Evolutionary conservation across 2,329 filamentous ascomycete genomes (phyloP), one percentile per base, ranked within the genome.

Genomic region (Coleophoma cylindrospora): DNA sequence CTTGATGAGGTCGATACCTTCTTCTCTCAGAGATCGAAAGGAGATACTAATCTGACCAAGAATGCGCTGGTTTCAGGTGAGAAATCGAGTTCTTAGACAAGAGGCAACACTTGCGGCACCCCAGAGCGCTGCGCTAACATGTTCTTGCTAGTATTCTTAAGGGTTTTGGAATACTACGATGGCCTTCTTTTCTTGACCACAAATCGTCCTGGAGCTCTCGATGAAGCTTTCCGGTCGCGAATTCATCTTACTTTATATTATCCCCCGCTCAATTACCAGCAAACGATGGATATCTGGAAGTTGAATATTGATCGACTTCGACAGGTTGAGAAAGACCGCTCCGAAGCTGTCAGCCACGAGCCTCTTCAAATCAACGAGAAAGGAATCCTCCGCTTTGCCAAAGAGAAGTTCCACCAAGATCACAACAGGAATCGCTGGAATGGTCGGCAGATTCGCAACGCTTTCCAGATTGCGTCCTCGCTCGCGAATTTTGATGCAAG

Each of bases 1-100:
- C 68, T 77, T 2, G 74, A 76, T 55, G 74, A 77, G 59, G 73
- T 73, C 12, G 75, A 77, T 13, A 21, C 17, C 4, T 10, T 22
- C 8, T 14, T 22, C 15, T 21, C 17, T 27, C 10, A 44, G 12
- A 22, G 21, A 9, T 32, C 13, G 38, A 11, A 41, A 45, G 34
- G 58, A 76, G 83, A 12, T 83, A 19, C 19, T 19, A 19, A 19
- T 19, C 19, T 19, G 19, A 19, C 19, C 19, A 19, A 19, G 19
- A 19, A 19, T 19, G 19, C 19, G 2, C 19, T 19, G 19, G 19
- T 83, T 67, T 52, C 64, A 9, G 34, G 21, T 17, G 41, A 47
- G 13, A 17, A 40, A 15, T 48, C 43, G 7, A 33, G 22, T 8
- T 37, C 11, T 37, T 12, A 37, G 12, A 37, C 12, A 37, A 37